These are phyloP conservation scores for Entophlyctis luteolus DNA, from an alignment of 192 early-diverging fungal species.

Conservation along the genomic window DNA sequence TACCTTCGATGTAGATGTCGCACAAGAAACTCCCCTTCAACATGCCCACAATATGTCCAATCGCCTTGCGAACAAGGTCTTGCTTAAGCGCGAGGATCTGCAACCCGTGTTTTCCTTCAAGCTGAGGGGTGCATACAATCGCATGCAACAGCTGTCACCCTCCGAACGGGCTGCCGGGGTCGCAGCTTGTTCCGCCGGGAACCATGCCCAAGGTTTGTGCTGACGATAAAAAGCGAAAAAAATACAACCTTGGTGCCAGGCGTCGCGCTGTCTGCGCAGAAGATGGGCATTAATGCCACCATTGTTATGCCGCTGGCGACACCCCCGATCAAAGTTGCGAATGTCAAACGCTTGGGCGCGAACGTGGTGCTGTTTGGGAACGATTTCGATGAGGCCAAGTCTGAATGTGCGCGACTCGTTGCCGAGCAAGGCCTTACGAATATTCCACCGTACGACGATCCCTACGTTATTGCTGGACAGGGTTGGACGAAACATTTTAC, in stretches of 20 bases:
- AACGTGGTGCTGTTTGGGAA: slow-evolving; percentile 83
- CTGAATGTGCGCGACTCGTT: slow-evolving; percentile 71
- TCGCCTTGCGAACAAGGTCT: slow-evolving; percentile 65
- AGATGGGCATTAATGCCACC: slow-evolving; percentile 85
- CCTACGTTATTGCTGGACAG: slow-evolving; percentile 98
- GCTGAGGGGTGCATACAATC: slow-evolving; percentile 95
- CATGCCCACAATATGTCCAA: slow-evolving; percentile 76
- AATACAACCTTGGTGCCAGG: slow-evolving; percentile 21
- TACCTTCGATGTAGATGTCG: slow-evolving; percentile 58
- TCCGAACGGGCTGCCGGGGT: slow-evolving; percentile 82
- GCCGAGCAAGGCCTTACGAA: slow-evolving; percentile 63
- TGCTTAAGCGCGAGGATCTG: slow-evolving; percentile 93
- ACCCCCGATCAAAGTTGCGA: slow-evolving; percentile 79
- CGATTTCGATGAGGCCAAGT: slow-evolving; percentile 94
- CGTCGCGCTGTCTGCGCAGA: slow-evolving; percentile 87
- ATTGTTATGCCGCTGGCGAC: slow-evolving; percentile 96
- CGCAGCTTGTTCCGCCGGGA: slow-evolving; percentile 95
- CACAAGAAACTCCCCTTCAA: slow-evolving; percentile 85
- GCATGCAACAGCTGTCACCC: slow-evolving; percentile 72
- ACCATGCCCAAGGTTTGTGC: slow-evolving; percentile 85
- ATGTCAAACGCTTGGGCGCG: slow-evolving; percentile 86
- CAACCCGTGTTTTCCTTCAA: slow-evolving; percentile 98
- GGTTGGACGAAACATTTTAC: slow-evolving; percentile 54
- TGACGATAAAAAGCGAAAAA: too few relatives aligned
- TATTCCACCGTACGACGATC: slow-evolving; percentile 98